phyloP scores from a whole-genome alignment of 345 rosid genomes.

The Syzygium aromaticum region DNA sequence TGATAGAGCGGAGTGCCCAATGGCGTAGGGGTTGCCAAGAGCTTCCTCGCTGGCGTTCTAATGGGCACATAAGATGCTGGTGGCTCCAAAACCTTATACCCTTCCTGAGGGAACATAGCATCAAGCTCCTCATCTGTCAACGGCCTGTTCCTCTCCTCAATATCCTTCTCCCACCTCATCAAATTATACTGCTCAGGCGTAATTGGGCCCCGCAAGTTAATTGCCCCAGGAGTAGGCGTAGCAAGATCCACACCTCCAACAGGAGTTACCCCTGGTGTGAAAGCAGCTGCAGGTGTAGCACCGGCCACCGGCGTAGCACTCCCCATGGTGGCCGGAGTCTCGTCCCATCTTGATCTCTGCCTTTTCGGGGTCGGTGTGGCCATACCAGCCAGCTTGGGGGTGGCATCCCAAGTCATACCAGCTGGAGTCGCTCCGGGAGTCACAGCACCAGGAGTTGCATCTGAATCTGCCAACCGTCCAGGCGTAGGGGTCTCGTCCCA shows the following conservation, averaged over 20 bases:
- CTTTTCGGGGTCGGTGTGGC: conserved; percentile 88
- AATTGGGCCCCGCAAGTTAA: conserved; percentile 60
- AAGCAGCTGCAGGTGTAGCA: conserved; percentile 71
- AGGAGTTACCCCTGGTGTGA: conserved; percentile 92
- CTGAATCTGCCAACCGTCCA: conserved; percentile 78
- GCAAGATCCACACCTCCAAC: conserved; percentile 79
- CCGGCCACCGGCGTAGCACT: conserved; percentile 94
- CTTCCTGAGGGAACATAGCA: conserved; percentile 89
- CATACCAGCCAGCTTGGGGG: conserved; percentile 59
- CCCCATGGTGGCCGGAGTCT: conserved; percentile 96
- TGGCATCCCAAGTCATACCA: conserved; percentile 94
- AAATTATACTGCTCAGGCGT: conserved; percentile 91
- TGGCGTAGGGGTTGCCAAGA: conserved; percentile 86
- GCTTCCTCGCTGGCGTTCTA: conserved; percentile 88
- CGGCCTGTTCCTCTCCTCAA: conserved; percentile 95
- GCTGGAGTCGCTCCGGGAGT: conserved; percentile 96
- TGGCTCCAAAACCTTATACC: conserved; percentile 88
- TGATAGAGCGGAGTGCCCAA: conserved; percentile 75
- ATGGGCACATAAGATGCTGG: conserved; percentile 95
- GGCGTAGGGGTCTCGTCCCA: conserved; percentile 99
- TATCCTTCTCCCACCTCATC: conserved; percentile 97
- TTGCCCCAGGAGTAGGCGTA: conserved; percentile 77
- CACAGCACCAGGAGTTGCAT: conserved; percentile 84
- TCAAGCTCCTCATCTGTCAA: conserved; percentile 96
- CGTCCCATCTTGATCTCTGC: conserved; percentile 98